These are phyloP conservation scores for Pythium coloratum DNA, from an alignment of 352 stramenopile species.

Conservation along the genomic window DNA sequence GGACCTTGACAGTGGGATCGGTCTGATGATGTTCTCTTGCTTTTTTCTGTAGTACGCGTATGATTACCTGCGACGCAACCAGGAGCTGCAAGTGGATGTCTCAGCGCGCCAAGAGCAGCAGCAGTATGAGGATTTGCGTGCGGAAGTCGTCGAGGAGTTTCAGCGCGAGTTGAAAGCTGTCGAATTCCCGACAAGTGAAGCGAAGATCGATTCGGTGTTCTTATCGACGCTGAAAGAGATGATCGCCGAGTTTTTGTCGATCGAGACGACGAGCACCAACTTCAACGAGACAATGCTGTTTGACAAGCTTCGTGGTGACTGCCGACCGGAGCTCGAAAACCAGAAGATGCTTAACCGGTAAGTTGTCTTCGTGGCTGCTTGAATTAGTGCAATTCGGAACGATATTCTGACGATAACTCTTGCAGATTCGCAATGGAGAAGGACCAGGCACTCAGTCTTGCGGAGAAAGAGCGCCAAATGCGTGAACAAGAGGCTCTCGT, in stretches of 20 bases:
- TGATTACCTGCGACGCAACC: slow-evolving; percentile 68
- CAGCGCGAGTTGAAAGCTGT: slow-evolving; percentile 49
- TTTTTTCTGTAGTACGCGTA: slow-evolving; percentile 52
- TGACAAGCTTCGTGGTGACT: slow-evolving; percentile 63
- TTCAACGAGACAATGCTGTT: slow-evolving; percentile 52
- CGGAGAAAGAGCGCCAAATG: slow-evolving; percentile 56
- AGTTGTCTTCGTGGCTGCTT: slow-evolving; percentile 8
- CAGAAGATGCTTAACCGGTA: slow-evolving; percentile 76
- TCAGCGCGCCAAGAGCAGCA: slow-evolving; percentile 55
- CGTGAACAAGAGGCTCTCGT: slow-evolving; percentile 55
- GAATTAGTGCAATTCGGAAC: no score
- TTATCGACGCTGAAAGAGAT: slow-evolving; percentile 54
- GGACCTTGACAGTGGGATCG: not conserved
- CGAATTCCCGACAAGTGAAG: slow-evolving; percentile 60
- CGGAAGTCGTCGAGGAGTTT: slow-evolving; percentile 58
- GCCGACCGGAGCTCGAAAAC: slow-evolving; percentile 56
- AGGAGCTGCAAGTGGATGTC: slow-evolving; percentile 60
- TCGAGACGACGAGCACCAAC: slow-evolving; percentile 39
- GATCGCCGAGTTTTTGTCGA: slow-evolving; percentile 57
- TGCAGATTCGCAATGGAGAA: slow-evolving; percentile 65
- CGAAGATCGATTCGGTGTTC: slow-evolving; percentile 67
- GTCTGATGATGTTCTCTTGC: not conserved
- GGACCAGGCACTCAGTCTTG: slow-evolving; percentile 52
- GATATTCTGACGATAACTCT: not conserved
- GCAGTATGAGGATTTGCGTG: slow-evolving; percentile 58